phyloP scores from a whole-genome alignment of 2,329 filamentous ascomycete genomes.

The Amauroascus niger region DNA sequence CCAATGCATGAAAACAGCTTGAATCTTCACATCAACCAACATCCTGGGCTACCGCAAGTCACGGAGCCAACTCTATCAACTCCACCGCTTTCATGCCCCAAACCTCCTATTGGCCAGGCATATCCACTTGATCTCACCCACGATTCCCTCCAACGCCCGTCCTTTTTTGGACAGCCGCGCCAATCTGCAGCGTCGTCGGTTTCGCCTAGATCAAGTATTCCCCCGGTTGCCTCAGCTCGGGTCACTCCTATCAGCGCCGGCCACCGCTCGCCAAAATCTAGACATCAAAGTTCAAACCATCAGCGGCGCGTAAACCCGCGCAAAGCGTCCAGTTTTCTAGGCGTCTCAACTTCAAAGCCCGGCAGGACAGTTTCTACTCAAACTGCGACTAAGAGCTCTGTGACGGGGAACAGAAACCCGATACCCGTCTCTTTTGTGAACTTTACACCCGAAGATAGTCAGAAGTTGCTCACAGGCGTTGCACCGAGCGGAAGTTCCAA shows the following conservation, averaged over 20 bases:
- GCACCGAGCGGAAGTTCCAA: slow-evolving; percentile 85
- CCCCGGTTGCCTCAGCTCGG: slow-evolving; percentile 4
- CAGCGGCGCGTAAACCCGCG: slow-evolving; percentile 33
- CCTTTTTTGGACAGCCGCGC: slow-evolving; percentile 3
- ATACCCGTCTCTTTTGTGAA: slow-evolving; percentile 62
- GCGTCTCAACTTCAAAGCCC: slow-evolving; percentile 22
- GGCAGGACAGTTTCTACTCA: slow-evolving; percentile 19
- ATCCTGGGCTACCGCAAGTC: slow-evolving; percentile 23
- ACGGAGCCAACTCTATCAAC: slow-evolving; percentile 24
- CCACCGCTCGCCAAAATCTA: slow-evolving; percentile 21
- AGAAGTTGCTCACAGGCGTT: slow-evolving; percentile 74
- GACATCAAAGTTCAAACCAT: slow-evolving; percentile 22
- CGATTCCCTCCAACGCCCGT: neutral
- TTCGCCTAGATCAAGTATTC: slow-evolving; percentile 4
- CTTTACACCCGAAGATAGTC: slow-evolving; percentile 71
- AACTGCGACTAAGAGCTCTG: neutral
- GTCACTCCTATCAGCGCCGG: neutral
- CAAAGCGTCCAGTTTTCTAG: slow-evolving; percentile 30
- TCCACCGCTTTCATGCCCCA: slow-evolving; percentile 11
- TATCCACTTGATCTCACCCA: slow-evolving; percentile 11
- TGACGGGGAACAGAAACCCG: slow-evolving; percentile 10
- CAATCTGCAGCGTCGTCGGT: slow-evolving; percentile 5
- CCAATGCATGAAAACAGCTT: slow-evolving; percentile 31
- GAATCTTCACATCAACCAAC: slow-evolving; percentile 33
- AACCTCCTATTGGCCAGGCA: slow-evolving; percentile 2